phyloP scores from a whole-genome alignment of 1,284 basidiomycete genomes.

The Boletus semigastroideus region DNA sequence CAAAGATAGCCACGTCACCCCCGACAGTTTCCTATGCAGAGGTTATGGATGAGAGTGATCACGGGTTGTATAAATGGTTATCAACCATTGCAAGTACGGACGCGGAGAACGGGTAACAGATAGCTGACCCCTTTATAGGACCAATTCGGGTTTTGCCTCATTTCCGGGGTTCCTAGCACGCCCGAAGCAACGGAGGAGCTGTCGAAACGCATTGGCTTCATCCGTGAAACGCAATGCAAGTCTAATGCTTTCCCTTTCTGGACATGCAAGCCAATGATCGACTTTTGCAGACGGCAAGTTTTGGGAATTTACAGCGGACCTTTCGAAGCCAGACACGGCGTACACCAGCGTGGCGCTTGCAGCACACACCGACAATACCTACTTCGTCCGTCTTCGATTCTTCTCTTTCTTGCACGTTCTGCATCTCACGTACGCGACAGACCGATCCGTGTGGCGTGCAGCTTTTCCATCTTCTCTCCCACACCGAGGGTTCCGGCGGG shows the following conservation, averaged over 20 bases:
- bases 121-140: constrained; percentile 47
- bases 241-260: background rate
- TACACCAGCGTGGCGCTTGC: constrained; percentile 88
- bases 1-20: constrained; percentile 72
- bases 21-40: constrained; percentile 78
- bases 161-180: constrained; percentile 79
- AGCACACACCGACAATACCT: constrained; percentile 96
- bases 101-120: background rate
- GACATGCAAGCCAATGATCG: constrained; percentile 1
- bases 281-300: constrained; percentile 81
- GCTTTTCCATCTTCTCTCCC: constrained; percentile 91
- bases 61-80: constrained; percentile 80
- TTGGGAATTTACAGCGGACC: constrained; percentile 96
- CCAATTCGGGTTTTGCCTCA: constrained; percentile 87
- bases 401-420: background rate
- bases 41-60: constrained; percentile 67
- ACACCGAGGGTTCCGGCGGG: constrained; percentile 82
- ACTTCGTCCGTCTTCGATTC: constrained; percentile 72
- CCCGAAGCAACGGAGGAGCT: constrained; percentile 85
- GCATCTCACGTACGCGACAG: constrained; percentile 39
- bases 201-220: constrained; percentile 78
- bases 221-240: constrained; percentile 90
- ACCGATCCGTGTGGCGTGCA: constrained; percentile 93
- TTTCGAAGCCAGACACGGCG: constrained; percentile 87
- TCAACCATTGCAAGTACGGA: constrained; percentile 67